Evolutionary conservation across 805 yeast species (phyloP).

Genomic region (Yamadazyma phyllophila): DNA sequence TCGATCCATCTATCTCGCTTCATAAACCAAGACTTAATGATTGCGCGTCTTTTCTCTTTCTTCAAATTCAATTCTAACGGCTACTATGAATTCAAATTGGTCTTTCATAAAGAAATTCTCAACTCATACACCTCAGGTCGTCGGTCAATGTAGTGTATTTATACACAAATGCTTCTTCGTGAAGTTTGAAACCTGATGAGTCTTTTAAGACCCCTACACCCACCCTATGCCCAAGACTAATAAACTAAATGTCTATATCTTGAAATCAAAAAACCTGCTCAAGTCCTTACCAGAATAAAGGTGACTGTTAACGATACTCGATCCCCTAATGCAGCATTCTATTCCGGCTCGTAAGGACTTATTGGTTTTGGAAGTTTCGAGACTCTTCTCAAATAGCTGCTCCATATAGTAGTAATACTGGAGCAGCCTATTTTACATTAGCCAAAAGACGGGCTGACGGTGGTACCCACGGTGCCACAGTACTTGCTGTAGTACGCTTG

Average conservation of each 20-base stretch:
- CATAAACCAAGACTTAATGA: too few relatives aligned
- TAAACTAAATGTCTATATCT: not conserved
- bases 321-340: not conserved
- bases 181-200: not conserved
- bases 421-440: not conserved
- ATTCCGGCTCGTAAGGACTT: slow-evolving; percentile 3
- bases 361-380: not conserved
- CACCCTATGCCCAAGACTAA: slow-evolving; percentile 3
- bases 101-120: not conserved
- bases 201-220: slow-evolving; percentile 5
- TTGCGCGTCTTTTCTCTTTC: slow-evolving; percentile 1
- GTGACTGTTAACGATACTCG: not conserved
- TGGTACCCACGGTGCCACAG: not conserved
- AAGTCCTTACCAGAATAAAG: not conserved
- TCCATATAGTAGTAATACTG: not conserved
- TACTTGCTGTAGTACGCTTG: slow-evolving; percentile 4
- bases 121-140: slow-evolving; percentile 1
- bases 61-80: slow-evolving; percentile 9
- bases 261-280: not conserved
- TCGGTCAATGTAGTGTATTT: slow-evolving; percentile 1
- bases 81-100: slow-evolving; percentile 7
- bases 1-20: slow-evolving; percentile 1
- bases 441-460: slow-evolving; percentile 6
- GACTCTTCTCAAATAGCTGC: not conserved
- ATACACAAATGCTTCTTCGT: slow-evolving; percentile 3